Conservation (phyloP, 2,329 filamentous ascomycete genomes). For the Verticillium tricorpus region DNA sequence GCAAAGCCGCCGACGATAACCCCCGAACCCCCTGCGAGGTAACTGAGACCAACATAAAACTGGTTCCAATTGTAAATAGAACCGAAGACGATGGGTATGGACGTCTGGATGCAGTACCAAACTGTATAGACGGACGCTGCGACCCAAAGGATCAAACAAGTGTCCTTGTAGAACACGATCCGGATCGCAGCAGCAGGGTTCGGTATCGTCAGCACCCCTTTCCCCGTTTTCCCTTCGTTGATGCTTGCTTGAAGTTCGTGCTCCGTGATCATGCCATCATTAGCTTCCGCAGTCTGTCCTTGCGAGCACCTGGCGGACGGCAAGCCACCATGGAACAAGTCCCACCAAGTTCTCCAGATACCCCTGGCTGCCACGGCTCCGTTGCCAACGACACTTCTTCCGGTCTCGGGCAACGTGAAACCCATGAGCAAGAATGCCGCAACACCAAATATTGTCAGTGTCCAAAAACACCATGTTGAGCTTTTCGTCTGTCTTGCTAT, state of each 20-base stretch:
- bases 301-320: background rate
- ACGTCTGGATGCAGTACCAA: background rate
- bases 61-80: background rate
- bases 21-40: background rate
- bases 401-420: conserved; percentile 41
- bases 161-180: background rate
- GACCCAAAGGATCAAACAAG: background rate
- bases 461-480: conserved; percentile 54
- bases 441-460: conserved; percentile 38
- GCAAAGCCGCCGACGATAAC: background rate
- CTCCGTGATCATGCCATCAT: background rate
- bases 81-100: background rate
- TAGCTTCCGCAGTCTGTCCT: background rate
- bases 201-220: background rate
- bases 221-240: background rate
- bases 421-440: conserved; percentile 33
- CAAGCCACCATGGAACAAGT: background rate
- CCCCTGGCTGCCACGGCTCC: conserved; percentile 18
- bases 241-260: background rate
- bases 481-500: conserved; percentile 40
- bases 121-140: background rate
- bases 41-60: background rate
- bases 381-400: conserved; percentile 37
- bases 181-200: background rate
- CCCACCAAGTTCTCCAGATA: background rate